Evolutionary conservation across 2,329 filamentous ascomycete species (phyloP).

Genomic region (Cryphonectria radicalis): DNA sequence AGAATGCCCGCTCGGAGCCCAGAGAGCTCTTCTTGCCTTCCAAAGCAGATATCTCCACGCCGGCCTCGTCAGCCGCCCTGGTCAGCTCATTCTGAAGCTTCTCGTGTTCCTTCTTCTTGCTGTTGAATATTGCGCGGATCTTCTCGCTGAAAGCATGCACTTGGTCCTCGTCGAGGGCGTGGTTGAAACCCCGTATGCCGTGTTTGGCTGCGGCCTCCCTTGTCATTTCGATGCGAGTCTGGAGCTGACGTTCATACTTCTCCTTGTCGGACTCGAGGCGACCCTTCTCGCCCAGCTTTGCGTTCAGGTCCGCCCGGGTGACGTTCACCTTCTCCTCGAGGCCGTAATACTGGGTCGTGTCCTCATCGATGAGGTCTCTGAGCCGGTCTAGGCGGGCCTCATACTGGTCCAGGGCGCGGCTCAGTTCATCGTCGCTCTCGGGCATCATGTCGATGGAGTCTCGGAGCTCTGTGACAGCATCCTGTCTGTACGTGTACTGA

Average conservation of each 20-base stretch:
- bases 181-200: slow-evolving; percentile 83
- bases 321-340: slow-evolving; percentile 57
- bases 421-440: slow-evolving; percentile 78
- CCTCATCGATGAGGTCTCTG: slow-evolving; percentile 63
- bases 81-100: slow-evolving; percentile 73
- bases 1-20: slow-evolving; percentile 73
- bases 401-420: slow-evolving; percentile 74
- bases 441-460: slow-evolving; percentile 75
- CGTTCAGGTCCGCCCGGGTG: slow-evolving; percentile 52
- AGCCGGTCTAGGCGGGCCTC: slow-evolving; percentile 73
- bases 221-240: slow-evolving; percentile 72
- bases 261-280: slow-evolving; percentile 85
- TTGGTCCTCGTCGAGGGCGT: slow-evolving; percentile 73
- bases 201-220: slow-evolving; percentile 77
- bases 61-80: slow-evolving; percentile 74
- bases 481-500: slow-evolving; percentile 70
- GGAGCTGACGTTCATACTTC: slow-evolving; percentile 80
- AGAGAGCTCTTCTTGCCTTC: slow-evolving; percentile 74
- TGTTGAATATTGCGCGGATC: slow-evolving; percentile 73
- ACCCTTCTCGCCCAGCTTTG: slow-evolving; percentile 69
- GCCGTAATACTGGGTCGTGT: slow-evolving; percentile 67
- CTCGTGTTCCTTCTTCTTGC: slow-evolving; percentile 81
- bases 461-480: slow-evolving; percentile 71
- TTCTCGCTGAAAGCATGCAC: slow-evolving; percentile 78
- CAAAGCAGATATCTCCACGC: slow-evolving; percentile 71